These are phyloP conservation scores for Ambrosia trifida DNA, from an alignment of 129 eudicot genomes.

Conservation along the genomic window DNA sequence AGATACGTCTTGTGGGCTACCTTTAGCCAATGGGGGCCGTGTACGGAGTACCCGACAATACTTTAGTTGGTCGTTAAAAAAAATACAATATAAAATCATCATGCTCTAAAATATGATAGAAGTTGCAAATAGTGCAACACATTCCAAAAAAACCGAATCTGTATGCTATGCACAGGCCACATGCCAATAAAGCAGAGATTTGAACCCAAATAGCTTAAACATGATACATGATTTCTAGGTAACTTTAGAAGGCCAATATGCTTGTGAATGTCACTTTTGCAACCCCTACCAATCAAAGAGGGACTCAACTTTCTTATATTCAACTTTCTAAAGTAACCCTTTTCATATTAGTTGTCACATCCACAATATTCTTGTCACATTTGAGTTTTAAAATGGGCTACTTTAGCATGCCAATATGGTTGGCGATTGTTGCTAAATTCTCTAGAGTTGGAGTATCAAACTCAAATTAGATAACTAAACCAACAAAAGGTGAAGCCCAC, in stretches of 20 bases:
- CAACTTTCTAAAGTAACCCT: constrained; percentile 1
- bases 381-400: background rate
- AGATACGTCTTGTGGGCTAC: no score
- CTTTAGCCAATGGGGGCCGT: no score
- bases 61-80: no score
- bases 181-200: constrained; percentile 8
- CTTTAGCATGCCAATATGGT: background rate
- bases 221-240: constrained; percentile 6
- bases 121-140: background rate
- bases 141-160: background rate
- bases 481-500: constrained; percentile 16
- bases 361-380: background rate
- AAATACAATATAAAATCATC: no score
- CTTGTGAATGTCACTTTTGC: background rate
- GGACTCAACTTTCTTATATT: background rate
- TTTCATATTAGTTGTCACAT: constrained; percentile 1
- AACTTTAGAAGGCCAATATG: constrained; percentile 7
- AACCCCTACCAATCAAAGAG: constrained; percentile 12
- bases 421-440: background rate
- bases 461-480: background rate
- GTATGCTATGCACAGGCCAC: background rate
- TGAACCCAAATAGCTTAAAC: background rate
- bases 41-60: no score
- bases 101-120: background rate
- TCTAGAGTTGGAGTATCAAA: background rate